These are phyloP conservation scores for Quercus bicolor DNA, from an alignment of 306 rosid species.

Conservation along the genomic window DNA sequence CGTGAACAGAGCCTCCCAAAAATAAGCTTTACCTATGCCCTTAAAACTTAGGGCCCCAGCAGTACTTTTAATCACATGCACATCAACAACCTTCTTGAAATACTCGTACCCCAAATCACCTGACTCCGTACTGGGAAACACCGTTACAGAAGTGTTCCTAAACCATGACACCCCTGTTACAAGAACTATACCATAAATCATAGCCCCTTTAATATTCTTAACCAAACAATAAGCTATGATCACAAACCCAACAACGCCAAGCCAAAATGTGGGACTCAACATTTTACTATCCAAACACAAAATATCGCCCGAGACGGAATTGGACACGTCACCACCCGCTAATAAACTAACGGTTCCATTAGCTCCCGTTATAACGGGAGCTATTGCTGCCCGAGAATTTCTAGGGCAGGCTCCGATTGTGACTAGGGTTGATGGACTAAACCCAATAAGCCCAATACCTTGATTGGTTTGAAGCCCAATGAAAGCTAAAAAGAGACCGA, in stretches of 20 bases:
- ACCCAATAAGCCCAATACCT: conserved; percentile 82
- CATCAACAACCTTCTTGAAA: conserved; percentile 78
- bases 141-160: conserved; percentile 71
- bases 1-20: conserved; percentile 90
- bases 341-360: conserved; percentile 66
- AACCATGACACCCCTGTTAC: conserved; percentile 93
- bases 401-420: conserved; percentile 76
- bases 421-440: conserved; percentile 62
- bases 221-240: conserved; percentile 74
- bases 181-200: conserved; percentile 85
- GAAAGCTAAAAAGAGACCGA: conserved; percentile 88
- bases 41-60: conserved; percentile 85
- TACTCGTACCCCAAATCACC: conserved; percentile 61
- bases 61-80: conserved; percentile 65
- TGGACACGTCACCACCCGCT: conserved; percentile 26
- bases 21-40: conserved; percentile 46
- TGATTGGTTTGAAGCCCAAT: conserved; percentile 82
- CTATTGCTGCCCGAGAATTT: conserved; percentile 48
- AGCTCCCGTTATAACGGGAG: conserved; percentile 48
- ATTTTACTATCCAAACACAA: conserved; percentile 55
- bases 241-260: conserved; percentile 80
- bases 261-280: conserved; percentile 96
- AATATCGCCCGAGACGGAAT: conserved; percentile 50
- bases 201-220: conserved; percentile 79
- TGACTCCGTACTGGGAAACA: conserved; percentile 48